Evolutionary conservation across 2,329 filamentous ascomycete species (phyloP), one percentile per base, ranked within the genome.

Genomic region (Epichloe sibirici): DNA sequence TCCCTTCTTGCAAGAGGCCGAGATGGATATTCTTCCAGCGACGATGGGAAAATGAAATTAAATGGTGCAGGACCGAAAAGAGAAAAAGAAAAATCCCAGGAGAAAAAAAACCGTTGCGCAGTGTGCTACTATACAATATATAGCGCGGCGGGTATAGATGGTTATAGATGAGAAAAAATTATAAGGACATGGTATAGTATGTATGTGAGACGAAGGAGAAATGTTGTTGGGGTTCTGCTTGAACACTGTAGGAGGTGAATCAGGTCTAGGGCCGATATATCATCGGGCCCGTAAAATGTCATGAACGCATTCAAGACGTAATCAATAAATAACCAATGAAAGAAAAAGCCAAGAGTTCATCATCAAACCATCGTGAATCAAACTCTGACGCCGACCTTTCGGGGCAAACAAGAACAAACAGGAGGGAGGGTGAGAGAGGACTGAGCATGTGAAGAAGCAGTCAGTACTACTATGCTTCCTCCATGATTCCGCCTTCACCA

Each of bases 401-500:
- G 8, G 35, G 35, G 45, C 46, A 48, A 28, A 38, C n/a, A 17
- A 40, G 37, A 34, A 49, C 8, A 13, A 25, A 7, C 12, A 5
- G 6, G 28, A 11, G 34, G 35, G 13, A 34, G n/a, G 6, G 28
- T n/a, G 34, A 43, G 13, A 34, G n/a, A 35, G n/a, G 15, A 23
- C 3, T 21, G 17, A 11, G 12, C 11, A 38, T 37, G 11, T 1
- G 12, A 43, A 37, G n/a, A 37, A 38, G 37, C 7, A 9, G 25
- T 21, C 17, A 2, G 17, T 21, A 21, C 17, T 35, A 17, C 69
- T 67, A 83, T 11, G 79, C 72, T 61, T 82, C 79, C 61, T 82
- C 79, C 63, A 76, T 77, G 58, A 82, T 82, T 45, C 78, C 75
- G 23, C 74, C 78, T 57, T 86, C 84, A 60, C 90, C 89, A 51